phyloP scores from a whole-genome alignment of 148 eudicot species.

The Chenopodium quinoa region DNA sequence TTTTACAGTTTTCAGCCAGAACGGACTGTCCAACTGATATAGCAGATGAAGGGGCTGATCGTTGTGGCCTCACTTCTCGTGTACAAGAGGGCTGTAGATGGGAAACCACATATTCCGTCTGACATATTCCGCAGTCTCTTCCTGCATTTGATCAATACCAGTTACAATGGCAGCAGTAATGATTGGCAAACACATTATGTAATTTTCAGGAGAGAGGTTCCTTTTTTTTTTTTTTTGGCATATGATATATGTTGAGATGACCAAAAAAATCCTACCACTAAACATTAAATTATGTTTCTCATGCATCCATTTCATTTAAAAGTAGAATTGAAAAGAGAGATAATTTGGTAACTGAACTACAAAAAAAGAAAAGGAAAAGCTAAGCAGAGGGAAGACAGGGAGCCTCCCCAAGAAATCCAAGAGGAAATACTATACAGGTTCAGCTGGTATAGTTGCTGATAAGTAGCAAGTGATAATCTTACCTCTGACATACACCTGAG shows the following conservation, averaged over 20 bases:
- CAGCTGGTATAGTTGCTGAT: background rate
- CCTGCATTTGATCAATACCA: constrained; percentile 46
- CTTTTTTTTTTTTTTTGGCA: background rate
- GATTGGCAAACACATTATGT: background rate
- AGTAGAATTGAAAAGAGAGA: background rate
- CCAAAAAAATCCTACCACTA: background rate
- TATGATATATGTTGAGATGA: background rate
- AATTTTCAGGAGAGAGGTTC: background rate
- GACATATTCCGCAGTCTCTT: constrained; percentile 60
- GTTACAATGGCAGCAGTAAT: constrained; percentile 1
- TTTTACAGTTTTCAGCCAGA: constrained; percentile 12
- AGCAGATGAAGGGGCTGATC: background rate
- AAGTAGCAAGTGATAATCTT: constrained; percentile 19
- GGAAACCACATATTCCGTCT: constrained; percentile 91
- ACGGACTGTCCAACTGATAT: background rate
- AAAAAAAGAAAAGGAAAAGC: background rate
- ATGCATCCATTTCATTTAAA: background rate
- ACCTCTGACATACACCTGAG: constrained; percentile 80
- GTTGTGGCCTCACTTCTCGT: constrained; percentile 49
- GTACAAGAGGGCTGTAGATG: constrained; percentile 86
- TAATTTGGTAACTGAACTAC: background rate
- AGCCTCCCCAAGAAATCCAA: background rate
- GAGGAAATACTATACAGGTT: background rate
- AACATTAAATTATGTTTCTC: background rate
- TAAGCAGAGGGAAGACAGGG: background rate